Evolutionary conservation across 495 filamentous ascomycete species (phyloP), one percentile per base, ranked within the genome.

Genomic region (Aspergillus funiculosus): DNA sequence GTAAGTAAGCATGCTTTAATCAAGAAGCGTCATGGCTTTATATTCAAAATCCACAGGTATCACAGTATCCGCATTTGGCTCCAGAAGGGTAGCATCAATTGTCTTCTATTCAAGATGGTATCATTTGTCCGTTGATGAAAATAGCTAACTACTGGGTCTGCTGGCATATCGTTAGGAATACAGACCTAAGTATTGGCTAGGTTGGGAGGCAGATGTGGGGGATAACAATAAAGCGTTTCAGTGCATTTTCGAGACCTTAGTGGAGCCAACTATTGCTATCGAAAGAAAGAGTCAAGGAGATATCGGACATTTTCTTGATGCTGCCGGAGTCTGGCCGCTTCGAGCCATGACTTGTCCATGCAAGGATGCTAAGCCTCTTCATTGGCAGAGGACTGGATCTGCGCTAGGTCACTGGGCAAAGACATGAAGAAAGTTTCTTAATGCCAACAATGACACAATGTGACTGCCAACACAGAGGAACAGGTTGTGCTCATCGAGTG

Each of bases 111-210:
- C 20, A 26, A n/a, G 17, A 43, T 20, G 31, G 29, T 32, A 43
- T 48, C 39, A 48, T 48, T 39, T 21, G 34, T 52, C 44, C 43
- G 20, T 40, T 53, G 38, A 44, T 43, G 3, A 15, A 27, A 40
- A 47, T 47, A 38, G 50, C 21, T 11, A 35, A n/a, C n/a, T n/a
- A n/a, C 19, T 53, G 34, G 46, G 37, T 50, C 30, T 54, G 29
- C 42, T 38, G 42, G 46, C 19, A 7, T 20, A 20, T 13, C 35
- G 18, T 20, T 32, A 10, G 20, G 38, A 29, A 30, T 19, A 35
- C 3, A 13, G 10, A 37, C 17, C 28, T 22, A 18, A 40, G 27
- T 29, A 41, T 46, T 28, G 43, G 34, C 25, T 26, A 8, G n/a
- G 19, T 40, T 37, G 20, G 9, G 22, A 47, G 25, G 30, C 36